A percentile compares a stretch with the other conserved stretches of the same genome.
Evolutionary conservation across 2,329 filamentous ascomycete species (phyloP).

Genomic region (Hymenotorrendiella dingleyae): DNA sequence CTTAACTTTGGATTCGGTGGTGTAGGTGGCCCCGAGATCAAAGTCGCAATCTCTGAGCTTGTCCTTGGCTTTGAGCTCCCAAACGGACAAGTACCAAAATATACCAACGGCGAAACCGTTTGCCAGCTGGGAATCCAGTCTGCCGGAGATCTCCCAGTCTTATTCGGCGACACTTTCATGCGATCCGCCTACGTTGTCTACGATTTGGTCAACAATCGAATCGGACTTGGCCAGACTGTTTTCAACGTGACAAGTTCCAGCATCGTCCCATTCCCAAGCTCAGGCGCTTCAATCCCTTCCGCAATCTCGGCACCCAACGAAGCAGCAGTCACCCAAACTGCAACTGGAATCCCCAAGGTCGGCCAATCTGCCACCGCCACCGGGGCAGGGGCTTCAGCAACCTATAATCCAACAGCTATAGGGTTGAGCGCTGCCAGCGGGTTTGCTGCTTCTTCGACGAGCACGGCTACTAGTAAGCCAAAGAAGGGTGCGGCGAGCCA

Average conservation of each 20-base stretch:
- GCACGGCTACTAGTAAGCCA: neutral
- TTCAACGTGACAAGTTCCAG: constrained; percentile 35
- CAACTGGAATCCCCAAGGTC: constrained; percentile 22
- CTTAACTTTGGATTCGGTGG: constrained; percentile 45
- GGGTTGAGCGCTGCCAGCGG: constrained; percentile 25
- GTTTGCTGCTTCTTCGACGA: constrained; percentile 16
- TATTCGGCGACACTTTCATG: constrained; percentile 48
- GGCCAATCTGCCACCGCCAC: constrained; percentile 13
- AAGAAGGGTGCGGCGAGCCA: constrained; percentile 24
- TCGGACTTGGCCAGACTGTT: constrained; percentile 45
- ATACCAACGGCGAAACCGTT: constrained; percentile 27
- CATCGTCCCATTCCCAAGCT: constrained; percentile 26
- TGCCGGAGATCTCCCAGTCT: constrained; percentile 23
- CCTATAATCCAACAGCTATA: constrained; percentile 24
- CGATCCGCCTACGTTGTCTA: constrained; percentile 50
- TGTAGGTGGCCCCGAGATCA: constrained; percentile 37
- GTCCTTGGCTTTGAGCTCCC: constrained; percentile 31
- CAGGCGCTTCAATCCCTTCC: constrained; percentile 25
- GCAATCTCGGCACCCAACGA: constrained; percentile 20
- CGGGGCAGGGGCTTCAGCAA: constrained; percentile 13
- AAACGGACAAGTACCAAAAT: constrained; percentile 29
- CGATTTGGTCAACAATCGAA: constrained; percentile 45
- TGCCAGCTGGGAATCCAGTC: constrained; percentile 52
- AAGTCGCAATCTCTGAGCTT: constrained; percentile 42
- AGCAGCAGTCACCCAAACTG: constrained; percentile 25